A percentile compares a stretch with the other conserved stretches of the same genome.
Evolutionary conservation across 2,329 filamentous ascomycete species (phyloP).

Genomic region (Penicillium sp.): DNA sequence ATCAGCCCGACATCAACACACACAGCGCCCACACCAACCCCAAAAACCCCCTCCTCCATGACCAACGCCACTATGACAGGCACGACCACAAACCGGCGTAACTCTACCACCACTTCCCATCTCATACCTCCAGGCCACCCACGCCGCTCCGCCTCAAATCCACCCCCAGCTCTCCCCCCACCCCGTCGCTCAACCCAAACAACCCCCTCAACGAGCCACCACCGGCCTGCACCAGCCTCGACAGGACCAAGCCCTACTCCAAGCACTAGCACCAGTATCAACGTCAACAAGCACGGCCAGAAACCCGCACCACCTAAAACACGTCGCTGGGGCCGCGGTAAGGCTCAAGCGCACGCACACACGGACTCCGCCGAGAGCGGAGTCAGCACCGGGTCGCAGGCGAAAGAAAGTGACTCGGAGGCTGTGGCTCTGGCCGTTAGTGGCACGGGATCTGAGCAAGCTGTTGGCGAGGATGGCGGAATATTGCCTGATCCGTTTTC

Average conservation of each 20-base stretch:
- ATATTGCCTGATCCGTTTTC: slow-evolving; percentile 28
- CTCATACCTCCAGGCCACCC: slow-evolving; percentile 33
- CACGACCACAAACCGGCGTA: slow-evolving; percentile 24
- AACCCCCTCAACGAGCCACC: slow-evolving; percentile 36
- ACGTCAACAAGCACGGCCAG: slow-evolving; percentile 33
- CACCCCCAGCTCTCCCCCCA: slow-evolving; percentile 50
- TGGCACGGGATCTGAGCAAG: neutral
- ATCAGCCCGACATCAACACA: slow-evolving; percentile 22
- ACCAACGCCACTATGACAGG: neutral
- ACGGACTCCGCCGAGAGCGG: slow-evolving; percentile 34
- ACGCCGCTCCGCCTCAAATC: slow-evolving; percentile 43
- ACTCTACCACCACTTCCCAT: slow-evolving; percentile 34
- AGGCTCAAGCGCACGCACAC: slow-evolving; percentile 32
- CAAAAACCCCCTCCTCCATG: slow-evolving; percentile 9
- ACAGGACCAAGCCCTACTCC: slow-evolving; percentile 12
- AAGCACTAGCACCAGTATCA: neutral
- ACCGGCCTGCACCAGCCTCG: slow-evolving; percentile 26
- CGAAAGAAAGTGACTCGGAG: slow-evolving; percentile 25
- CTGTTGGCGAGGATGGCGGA: slow-evolving; percentile 1
- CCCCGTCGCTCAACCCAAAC: slow-evolving; percentile 46
- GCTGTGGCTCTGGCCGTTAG: slow-evolving; percentile 14
- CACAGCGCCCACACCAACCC: slow-evolving; percentile 18
- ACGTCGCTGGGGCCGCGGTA: slow-evolving; percentile 47
- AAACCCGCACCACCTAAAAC: slow-evolving; percentile 50
- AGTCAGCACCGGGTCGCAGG: slow-evolving; percentile 22